Percentiles rank a stretch among this genome's conserved stretches.
phyloP scores from a whole-genome alignment of 352 stramenopile genomes.

The Phytopythium oedochilum region DNA sequence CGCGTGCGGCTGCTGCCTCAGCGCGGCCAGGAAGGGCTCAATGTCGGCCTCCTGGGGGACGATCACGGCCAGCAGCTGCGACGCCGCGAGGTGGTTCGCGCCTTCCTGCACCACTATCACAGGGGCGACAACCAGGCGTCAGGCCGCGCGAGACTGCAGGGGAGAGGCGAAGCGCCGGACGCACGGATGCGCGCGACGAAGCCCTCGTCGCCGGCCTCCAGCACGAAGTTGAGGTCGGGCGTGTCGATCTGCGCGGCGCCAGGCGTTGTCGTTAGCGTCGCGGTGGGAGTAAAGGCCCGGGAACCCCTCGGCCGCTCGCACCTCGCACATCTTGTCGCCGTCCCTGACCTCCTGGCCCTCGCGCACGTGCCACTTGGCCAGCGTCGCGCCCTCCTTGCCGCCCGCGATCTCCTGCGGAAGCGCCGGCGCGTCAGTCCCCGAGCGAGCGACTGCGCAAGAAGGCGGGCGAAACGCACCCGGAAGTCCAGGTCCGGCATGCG shows the following conservation, averaged over 20 bases:
- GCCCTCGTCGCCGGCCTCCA: constrained; percentile 77
- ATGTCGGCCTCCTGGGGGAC: constrained; percentile 61
- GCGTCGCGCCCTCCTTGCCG: constrained; percentile 41
- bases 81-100: constrained; percentile 42
- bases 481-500: constrained; percentile 86
- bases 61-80: constrained; percentile 75
- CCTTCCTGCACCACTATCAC: constrained; percentile 59
- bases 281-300: too few relatives aligned
- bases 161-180: constrained; percentile 2
- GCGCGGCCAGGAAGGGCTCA: constrained; percentile 47
- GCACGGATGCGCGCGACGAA: constrained; percentile 73
- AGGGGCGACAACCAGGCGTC: background rate
- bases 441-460: background rate
- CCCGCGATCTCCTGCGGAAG: constrained; percentile 59
- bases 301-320: constrained; percentile 5
- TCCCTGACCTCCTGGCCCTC: constrained; percentile 62
- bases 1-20: constrained; percentile 46
- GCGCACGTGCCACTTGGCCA: constrained; percentile 73
- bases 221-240: constrained; percentile 72
- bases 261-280: too few relatives aligned
- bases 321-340: constrained; percentile 75
- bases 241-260: constrained; percentile 81
- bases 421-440: background rate
- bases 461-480: constrained; percentile 25
- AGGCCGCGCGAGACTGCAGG: background rate